Evolutionary conservation across 495 filamentous ascomycete species (phyloP), one percentile per base, ranked within the genome.

Genomic region (Hyaloscypha variabilis): DNA sequence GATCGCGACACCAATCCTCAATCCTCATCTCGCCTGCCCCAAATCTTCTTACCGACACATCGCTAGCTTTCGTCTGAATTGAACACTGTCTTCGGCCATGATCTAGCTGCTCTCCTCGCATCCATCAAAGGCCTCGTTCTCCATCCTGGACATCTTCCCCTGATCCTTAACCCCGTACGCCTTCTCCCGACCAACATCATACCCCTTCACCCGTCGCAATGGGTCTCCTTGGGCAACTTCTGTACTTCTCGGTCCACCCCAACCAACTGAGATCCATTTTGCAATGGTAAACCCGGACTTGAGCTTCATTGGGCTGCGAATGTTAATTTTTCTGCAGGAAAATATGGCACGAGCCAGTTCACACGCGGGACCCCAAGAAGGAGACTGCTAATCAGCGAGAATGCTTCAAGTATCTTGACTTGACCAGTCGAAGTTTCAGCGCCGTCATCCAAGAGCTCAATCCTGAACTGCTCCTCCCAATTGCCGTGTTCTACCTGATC

Each of bases 361-460:
- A 99, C 78, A 88, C 87, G 74, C 91, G 96, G 52, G 84, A 96
- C 69, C 78, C 82, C 64, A 81, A 81, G 62, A 89, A 93, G 65
- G 96, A 98, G 74, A 79, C 88, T 6, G 78, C 81, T 42, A 90
- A 88, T 3, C 83, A 95, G 64, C 85, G 85, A 74, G 77, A 82
- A 76, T 98, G 95, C 81, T 97, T 96, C 80, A 78, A 90, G 59
- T 90, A 92, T 74, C 86, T 99, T 60, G 84, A 96, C 71, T 58
- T 89, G 81, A 98, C 95, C 19, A 97, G 93, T 71, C 91, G 95
- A 36, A 97, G 93, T 70, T 99, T 99, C 79, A 86, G 88, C 58
- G 82, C 94, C 26, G 95, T 99, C 71, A 99, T 99, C 73, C 87
- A 96, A 76, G 95, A 99, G 74, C 82, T 99, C 19, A 92, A 97